Conservation (phyloP, 768 basidiomycete species). For the Termitomyces sp. region DNA sequence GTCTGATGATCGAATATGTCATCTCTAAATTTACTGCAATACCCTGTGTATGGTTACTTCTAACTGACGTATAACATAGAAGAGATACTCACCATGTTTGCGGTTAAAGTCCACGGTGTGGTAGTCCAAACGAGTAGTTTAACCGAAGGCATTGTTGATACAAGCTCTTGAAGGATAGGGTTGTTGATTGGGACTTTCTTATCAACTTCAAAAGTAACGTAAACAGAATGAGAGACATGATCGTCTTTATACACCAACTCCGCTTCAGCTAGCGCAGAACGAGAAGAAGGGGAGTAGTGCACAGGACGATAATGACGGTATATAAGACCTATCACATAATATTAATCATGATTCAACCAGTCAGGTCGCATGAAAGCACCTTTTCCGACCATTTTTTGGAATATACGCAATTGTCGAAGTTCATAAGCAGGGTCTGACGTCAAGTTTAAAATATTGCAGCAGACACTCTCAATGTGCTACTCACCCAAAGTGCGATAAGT, state of each 20-base stretch:
- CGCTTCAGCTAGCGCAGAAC: conserved; percentile 91
- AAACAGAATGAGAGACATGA: conserved; percentile 84
- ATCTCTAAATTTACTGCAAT: conserved; percentile 80
- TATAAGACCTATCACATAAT: conserved; percentile 57
- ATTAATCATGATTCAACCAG: neutral
- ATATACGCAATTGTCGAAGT: conserved; percentile 80
- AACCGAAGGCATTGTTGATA: conserved; percentile 28
- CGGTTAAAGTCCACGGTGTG: conserved; percentile 94
- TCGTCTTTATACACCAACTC: conserved; percentile 89
- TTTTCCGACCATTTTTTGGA: conserved; percentile 83
- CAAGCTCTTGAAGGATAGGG: conserved; percentile 24
- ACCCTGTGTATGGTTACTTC: conserved; percentile 44
- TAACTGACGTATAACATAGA: neutral
- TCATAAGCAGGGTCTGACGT: conserved; percentile 78
- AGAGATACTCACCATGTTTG: conserved; percentile 72
- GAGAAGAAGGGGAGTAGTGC: conserved; percentile 92
- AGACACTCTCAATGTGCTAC: neutral
- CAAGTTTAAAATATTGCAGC: neutral
- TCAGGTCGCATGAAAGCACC: conserved; percentile 33
- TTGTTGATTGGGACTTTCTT: conserved; percentile 14
- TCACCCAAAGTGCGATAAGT: conserved; percentile 87
- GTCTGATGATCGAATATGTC: conserved; percentile 51
- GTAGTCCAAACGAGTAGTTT: conserved; percentile 91
- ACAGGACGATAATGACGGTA: conserved; percentile 86
- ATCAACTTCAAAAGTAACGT: conserved; percentile 73